phyloP scores from a whole-genome alignment of 169 alveolate genomes.

The Cryptosporidium sp. region DNA sequence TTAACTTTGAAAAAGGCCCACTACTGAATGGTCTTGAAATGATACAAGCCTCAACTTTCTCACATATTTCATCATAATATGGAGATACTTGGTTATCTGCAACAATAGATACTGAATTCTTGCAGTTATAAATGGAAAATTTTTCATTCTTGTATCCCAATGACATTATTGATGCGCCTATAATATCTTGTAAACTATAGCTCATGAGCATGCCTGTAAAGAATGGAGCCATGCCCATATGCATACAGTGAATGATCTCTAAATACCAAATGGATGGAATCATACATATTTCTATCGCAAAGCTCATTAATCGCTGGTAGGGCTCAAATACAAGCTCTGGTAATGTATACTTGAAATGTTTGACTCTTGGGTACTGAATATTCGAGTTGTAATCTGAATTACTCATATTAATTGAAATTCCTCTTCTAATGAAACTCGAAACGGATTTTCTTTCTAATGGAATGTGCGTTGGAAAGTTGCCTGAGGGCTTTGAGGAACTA shows the following conservation, averaged over 20 bases:
- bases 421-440: neutral
- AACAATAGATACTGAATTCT: constrained; percentile 8
- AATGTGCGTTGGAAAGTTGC: neutral
- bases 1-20: constrained; percentile 12
- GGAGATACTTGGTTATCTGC: constrained; percentile 8
- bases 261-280: constrained; percentile 37
- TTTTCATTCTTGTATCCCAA: constrained; percentile 12
- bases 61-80: constrained; percentile 13
- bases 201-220: constrained; percentile 6
- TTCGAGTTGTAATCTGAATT: neutral
- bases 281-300: constrained; percentile 29
- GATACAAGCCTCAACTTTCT: constrained; percentile 4
- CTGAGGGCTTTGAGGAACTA: neutral
- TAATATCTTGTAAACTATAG: constrained; percentile 17
- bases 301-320: constrained; percentile 17
- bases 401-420: neutral
- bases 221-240: constrained; percentile 27
- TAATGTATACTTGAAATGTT: constrained; percentile 4
- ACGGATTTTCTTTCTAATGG: constrained; percentile 18
- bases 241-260: constrained; percentile 28
- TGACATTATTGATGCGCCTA: constrained; percentile 5
- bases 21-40: neutral
- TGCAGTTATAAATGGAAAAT: constrained; percentile 27
- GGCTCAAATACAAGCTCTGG: constrained; percentile 14
- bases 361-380: constrained; percentile 29